Percentiles rank a stretch among this genome's conserved stretches.
Evolutionary conservation across 2,329 filamentous ascomycete genomes (phyloP).

Genomic region (Colletotrichum theobromicola): DNA sequence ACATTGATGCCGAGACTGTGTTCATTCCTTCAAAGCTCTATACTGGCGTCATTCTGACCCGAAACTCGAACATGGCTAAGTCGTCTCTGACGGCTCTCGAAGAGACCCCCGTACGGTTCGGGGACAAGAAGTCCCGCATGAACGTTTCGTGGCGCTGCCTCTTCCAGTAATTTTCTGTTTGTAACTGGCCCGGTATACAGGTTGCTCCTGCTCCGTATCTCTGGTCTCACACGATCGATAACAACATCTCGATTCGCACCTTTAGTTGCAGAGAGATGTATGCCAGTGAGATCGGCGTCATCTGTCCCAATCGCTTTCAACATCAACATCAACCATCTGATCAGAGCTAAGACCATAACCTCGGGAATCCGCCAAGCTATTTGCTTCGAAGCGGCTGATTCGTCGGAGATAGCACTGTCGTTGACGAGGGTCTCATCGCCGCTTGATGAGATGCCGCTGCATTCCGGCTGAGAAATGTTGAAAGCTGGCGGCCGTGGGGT

Average conservation of each 20-base stretch:
- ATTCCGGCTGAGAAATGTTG: fast-evolving
- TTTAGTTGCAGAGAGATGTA: fast-evolving
- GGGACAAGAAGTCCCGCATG: fast-evolving
- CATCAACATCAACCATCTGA: background rate
- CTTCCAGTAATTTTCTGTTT: fast-evolving
- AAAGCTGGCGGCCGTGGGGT: fast-evolving
- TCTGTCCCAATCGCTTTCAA: background rate
- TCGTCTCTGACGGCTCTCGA: background rate
- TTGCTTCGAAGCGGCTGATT: background rate
- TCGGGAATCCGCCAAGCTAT: background rate
- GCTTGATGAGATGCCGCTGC: background rate
- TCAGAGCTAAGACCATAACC: fast-evolving
- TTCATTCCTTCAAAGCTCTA: background rate
- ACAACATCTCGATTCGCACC: background rate
- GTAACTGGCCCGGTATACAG: fast-evolving
- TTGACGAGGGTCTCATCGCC: background rate
- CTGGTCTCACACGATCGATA: background rate
- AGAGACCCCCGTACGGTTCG: fast-evolving
- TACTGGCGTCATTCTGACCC: background rate
- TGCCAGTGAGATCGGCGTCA: background rate
- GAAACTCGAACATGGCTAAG: fast-evolving
- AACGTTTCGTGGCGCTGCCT: background rate
- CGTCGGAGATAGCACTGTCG: fast-evolving
- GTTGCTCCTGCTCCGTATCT: no score
- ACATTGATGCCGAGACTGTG: no score